phyloP scores from a whole-genome alignment of 2,329 filamentous ascomycete species.

The Cordyceps javanica region DNA sequence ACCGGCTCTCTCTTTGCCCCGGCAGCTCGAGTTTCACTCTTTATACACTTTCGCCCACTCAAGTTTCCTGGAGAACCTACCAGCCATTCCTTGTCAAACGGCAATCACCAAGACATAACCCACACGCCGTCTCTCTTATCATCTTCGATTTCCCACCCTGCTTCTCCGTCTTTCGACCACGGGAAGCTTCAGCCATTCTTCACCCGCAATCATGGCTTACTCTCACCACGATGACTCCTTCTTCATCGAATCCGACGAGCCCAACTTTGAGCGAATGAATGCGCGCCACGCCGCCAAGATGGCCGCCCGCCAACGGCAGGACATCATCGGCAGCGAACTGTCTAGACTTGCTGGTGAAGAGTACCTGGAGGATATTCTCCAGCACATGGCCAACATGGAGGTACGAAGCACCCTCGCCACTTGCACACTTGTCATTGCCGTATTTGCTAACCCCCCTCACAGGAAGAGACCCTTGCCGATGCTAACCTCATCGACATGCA shows the following conservation, averaged over 20 bases:
- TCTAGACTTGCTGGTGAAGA: constrained; percentile 80
- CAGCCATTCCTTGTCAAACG: constrained; percentile 38
- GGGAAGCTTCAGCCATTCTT: not conserved
- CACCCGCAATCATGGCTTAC: constrained; percentile 38
- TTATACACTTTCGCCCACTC: constrained; percentile 31
- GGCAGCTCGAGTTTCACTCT: constrained; percentile 32
- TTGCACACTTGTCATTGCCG: not conserved
- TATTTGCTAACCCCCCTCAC: constrained; percentile 26
- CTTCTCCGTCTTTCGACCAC: constrained; percentile 15
- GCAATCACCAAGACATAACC: constrained; percentile 16
- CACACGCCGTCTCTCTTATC: constrained; percentile 19
- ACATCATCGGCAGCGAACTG: constrained; percentile 82
- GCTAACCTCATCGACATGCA: constrained; percentile 98
- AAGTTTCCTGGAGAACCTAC: constrained; percentile 49
- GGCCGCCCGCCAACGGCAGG: constrained; percentile 75
- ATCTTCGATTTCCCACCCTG: constrained; percentile 16
- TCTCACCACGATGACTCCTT: constrained; percentile 41
- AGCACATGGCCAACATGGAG: constrained; percentile 96
- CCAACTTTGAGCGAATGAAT: constrained; percentile 50
- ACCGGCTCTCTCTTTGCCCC: constrained; percentile 32
- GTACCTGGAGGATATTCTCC: constrained; percentile 89
- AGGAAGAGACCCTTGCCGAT: constrained; percentile 84
- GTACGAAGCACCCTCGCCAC: constrained; percentile 29
- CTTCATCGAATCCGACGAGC: constrained; percentile 52
- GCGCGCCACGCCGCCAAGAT: constrained; percentile 71